phyloP scores from a whole-genome alignment of 2,329 filamentous ascomycete genomes.

The Aspergillus aculeatus region DNA sequence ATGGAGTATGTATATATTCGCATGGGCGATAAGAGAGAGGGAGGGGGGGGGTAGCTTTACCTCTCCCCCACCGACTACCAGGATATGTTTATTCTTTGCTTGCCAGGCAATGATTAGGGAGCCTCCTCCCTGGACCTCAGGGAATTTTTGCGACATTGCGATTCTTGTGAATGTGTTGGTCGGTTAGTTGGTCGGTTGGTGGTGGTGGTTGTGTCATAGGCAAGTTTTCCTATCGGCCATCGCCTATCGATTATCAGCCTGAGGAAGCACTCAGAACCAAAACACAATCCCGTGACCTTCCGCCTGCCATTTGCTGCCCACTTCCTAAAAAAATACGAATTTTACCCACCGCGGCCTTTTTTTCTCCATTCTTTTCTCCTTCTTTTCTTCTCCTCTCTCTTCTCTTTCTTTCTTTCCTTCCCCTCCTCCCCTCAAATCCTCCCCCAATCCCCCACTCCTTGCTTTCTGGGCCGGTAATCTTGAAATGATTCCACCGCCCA shows the following conservation, averaged over 20 bases:
- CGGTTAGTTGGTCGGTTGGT: neutral
- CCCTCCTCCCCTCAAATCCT: neutral
- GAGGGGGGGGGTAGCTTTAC: conserved; percentile 50
- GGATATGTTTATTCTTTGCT: conserved; percentile 78
- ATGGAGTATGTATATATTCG: conserved; percentile 13
- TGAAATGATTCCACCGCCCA: conserved; percentile 14
- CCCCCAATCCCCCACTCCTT: neutral
- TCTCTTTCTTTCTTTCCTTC: conserved; percentile 11
- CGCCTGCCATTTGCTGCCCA: neutral
- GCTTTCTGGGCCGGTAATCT: conserved; percentile 7
- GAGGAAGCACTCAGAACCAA: no score
- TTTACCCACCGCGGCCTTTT: neutral
- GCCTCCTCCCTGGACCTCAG: conserved; percentile 81
- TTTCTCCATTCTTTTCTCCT: conserved; percentile 18
- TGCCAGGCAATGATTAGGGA: conserved; percentile 97
- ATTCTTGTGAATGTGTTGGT: conserved; percentile 11
- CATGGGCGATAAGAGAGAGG: conserved; percentile 4
- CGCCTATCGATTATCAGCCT: no score
- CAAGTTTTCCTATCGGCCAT: neutral
- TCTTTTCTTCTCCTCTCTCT: conserved; percentile 16
- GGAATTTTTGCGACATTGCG: conserved; percentile 60
- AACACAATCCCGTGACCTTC: neutral
- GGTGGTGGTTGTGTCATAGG: neutral
- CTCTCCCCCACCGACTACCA: conserved; percentile 95
- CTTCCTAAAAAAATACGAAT: neutral